A percentile compares a stretch with the other conserved stretches of the same genome.
These are phyloP conservation scores for Sporothrix euskadiensis DNA, from an alignment of 2,329 filamentous ascomycete species.

Conservation along the genomic window DNA sequence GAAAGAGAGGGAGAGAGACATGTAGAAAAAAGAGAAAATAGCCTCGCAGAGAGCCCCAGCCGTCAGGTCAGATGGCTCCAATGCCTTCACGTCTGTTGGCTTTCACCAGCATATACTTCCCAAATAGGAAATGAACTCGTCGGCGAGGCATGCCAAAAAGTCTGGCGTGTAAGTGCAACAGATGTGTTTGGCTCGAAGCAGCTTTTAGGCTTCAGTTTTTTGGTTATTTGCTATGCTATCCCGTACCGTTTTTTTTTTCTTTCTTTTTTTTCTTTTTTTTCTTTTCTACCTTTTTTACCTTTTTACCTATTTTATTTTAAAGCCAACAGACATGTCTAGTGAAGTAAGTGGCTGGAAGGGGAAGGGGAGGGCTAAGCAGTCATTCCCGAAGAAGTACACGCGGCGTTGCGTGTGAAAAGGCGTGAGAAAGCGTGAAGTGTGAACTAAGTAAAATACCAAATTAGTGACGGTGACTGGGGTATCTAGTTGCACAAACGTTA, in stretches of 20 bases:
- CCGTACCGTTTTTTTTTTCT: neutral
- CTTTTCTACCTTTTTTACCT: too few relatives aligned
- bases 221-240: neutral
- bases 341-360: neutral
- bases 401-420: neutral
- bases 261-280: too few relatives aligned
- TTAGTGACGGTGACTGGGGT: neutral
- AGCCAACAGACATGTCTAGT: neutral
- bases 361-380: neutral
- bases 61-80: neutral
- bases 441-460: neutral
- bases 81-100: neutral
- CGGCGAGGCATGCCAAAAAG: neutral
- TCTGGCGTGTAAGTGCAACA: neutral
- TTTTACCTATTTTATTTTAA: neutral
- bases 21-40: neutral
- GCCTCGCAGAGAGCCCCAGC: neutral
- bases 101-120: neutral
- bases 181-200: neutral
- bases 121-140: neutral
- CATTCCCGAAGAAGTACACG: neutral
- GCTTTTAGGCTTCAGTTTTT: neutral
- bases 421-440: neutral
- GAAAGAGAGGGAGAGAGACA: neutral
- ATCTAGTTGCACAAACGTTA: neutral